Evolutionary conservation across 2,329 filamentous ascomycete genomes (phyloP).

Genomic region (Trichophyton simii): DNA sequence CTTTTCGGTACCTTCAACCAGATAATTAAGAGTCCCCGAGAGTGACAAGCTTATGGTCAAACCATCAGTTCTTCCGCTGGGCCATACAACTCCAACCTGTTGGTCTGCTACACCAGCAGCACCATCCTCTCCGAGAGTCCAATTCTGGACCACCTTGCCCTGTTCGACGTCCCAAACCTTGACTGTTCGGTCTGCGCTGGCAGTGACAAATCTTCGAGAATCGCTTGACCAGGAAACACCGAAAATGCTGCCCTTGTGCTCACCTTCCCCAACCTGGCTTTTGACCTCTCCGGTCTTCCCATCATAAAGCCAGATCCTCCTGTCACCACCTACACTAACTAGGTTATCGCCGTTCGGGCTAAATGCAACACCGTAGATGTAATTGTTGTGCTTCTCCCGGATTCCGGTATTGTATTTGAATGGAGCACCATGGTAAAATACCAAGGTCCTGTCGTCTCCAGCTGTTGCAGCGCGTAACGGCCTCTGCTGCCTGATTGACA

Average conservation of each 20-base stretch:
- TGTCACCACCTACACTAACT: slow-evolving; percentile 85
- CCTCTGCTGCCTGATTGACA: slow-evolving; percentile 76
- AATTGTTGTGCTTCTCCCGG: slow-evolving; percentile 68
- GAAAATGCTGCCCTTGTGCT: slow-evolving; percentile 89
- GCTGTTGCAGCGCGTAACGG: slow-evolving; percentile 87
- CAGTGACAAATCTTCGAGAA: slow-evolving; percentile 74
- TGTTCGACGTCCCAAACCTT: slow-evolving; percentile 85
- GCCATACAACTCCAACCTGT: slow-evolving; percentile 90
- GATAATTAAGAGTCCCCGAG: slow-evolving; percentile 79
- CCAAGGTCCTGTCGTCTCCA: slow-evolving; percentile 76
- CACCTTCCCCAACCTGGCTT: slow-evolving; percentile 54
- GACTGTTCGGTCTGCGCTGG: slow-evolving; percentile 87
- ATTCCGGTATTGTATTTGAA: slow-evolving; percentile 92
- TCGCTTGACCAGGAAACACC: slow-evolving; percentile 81
- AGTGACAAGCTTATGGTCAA: slow-evolving; percentile 83
- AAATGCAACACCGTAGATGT: slow-evolving; percentile 77
- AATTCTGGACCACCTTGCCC: slow-evolving; percentile 64
- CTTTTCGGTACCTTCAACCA: slow-evolving; percentile 56
- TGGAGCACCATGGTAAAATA: slow-evolving; percentile 85
- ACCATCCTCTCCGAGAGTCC: slow-evolving; percentile 60
- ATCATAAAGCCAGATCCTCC: slow-evolving; percentile 85
- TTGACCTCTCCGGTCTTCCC: slow-evolving; percentile 85
- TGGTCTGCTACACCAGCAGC: slow-evolving; percentile 57
- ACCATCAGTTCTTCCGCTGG: slow-evolving; percentile 66
- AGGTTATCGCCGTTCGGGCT: slow-evolving; percentile 73